Base-by-base conservation (phyloP, 1,139 yeast genomes). In the Nakaseomyces sp. region DNA sequence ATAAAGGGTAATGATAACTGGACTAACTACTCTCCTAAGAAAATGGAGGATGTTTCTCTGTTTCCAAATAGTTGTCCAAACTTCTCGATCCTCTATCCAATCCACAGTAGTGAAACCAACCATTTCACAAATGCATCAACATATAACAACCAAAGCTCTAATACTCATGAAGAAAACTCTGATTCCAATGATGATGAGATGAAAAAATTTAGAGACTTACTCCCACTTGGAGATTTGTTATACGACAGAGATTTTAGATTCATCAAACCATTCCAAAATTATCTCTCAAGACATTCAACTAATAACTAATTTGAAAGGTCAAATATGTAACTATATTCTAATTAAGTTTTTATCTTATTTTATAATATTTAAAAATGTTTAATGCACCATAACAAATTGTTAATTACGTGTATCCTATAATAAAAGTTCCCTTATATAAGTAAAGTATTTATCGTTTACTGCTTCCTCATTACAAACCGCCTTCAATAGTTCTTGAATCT, bases 401-500 rank as follows among this genome's bases (percentile, higher is more conserved):
- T n/a, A n/a, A n/a, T n/a, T n/a, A n/a, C n/a, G n/a, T n/a, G n/a
- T n/a, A n/a, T n/a, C 9, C 25, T 41, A 37, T 37, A 29, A 30
- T 24, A 42, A 29, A 4, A 42, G 22, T 5, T 36, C 37, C 20
- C 22, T 46, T 2, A 59, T 46, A 29, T 52, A 52, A 31, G 53
- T 48, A 13, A 59, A 33, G 35, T 54, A 59, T 24, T 52, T 52
- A 26, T 49, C 49, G 25, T 55, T 45, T 13, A 22, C 26, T 10
- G 42, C 32, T 8, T 36, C 37, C 6, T 42, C 32, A n/a, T 48
- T 41, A 5, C 55, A 42, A 19, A 53, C 37, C 2, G 45, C 37
- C 9, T 46, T 45, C 24, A 59, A 44, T n/a, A 59, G 43, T 7
- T 54, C 52, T 36, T 52, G 53, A 5, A 57, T 49, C 28, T 50